Evolutionary conservation across 495 filamentous ascomycete genomes (phyloP), one percentile per base, ranked within the genome.

Genomic region (Xylaria scruposa): DNA sequence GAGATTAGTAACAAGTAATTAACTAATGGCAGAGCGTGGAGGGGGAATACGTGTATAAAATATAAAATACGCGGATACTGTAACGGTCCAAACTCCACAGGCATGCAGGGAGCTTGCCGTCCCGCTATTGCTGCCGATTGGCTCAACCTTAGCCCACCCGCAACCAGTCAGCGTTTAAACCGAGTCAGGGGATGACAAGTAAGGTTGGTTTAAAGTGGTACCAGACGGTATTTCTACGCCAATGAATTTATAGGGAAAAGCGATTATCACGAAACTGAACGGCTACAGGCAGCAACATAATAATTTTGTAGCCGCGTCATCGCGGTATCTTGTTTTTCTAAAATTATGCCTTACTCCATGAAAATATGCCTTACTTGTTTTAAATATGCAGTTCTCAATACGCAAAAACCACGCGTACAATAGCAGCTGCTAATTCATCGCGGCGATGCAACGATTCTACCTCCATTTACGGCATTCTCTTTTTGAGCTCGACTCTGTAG

Each of bases 51-150:
- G 49, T 21, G 49, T 53, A 26, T 53, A n/a, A 53, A 53, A 26
- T 53, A 26, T 53, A n/a, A 53, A 26, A 53, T 53, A 53, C 49
- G 49, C 49, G 49, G 49, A 53, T 53, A 53, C 38, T 42, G 29
- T 31, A 24, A 24, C 47, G 7, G 7, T 51, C 0, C 5, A 26
- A 53, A 24, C 49, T 53, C 21, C 21, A 53, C 21, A 24, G 9
- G 4, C n/a, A 1, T 51, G 9, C 47, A 51, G 47, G 47, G 21
- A 13, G 21, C 10, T 12, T 12, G 38, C 38, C 12, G 12, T 42
- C 10, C 38, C 38, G 38, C 38, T 42, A 42, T 42, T 42, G 12
- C 38, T 42, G 38, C 38, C 38, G 38, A 42, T 42, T 42, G 38
- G 38, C 10, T 42, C 1, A 13, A 12, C 38, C 9, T 42, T 9